Conservation (phyloP, 805 yeast genomes). For the Candida chauliodis region DNA sequence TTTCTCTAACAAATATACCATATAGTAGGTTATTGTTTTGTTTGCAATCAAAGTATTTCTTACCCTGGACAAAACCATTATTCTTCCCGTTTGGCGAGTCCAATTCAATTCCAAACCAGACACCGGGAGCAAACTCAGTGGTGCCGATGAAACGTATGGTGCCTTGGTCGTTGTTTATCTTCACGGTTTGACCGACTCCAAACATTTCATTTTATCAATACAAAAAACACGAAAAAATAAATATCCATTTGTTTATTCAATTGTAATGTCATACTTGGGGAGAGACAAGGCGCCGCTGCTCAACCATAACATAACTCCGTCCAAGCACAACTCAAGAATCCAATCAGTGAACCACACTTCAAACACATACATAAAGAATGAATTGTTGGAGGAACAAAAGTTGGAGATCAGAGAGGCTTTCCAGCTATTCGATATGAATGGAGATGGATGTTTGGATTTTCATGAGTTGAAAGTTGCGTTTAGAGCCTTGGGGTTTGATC, state of each 20-base stretch:
- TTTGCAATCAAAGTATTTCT: conserved; percentile 44
- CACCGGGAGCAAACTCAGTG: conserved; percentile 57
- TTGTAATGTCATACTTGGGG: background rate
- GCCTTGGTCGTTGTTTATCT: conserved; percentile 41
- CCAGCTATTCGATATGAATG: conserved; percentile 85
- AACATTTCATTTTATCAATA: conserved; percentile 2
- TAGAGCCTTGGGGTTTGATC: conserved; percentile 88
- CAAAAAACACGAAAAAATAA: background rate
- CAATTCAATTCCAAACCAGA: conserved; percentile 51
- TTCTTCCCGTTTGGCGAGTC: conserved; percentile 42
- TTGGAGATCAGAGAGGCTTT: conserved; percentile 93
- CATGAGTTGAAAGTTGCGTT: conserved; percentile 93
- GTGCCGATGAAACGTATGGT: conserved; percentile 47
- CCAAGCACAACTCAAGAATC: background rate
- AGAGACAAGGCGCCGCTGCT: conserved; percentile 2
- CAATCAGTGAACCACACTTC: background rate
- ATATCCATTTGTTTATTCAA: too few species aligned
- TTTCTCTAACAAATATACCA: conserved; percentile 8
- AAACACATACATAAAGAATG: conserved; percentile 38
- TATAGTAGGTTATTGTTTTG: conserved; percentile 23
- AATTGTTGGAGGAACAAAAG: conserved; percentile 78
- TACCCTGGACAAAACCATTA: conserved; percentile 45
- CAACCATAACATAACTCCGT: conserved; percentile 2
- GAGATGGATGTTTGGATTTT: conserved; percentile 84
- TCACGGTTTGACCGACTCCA: conserved; percentile 28